phyloP scores from a whole-genome alignment of 2,329 filamentous ascomycete species.

The Colletotrichum camelliae region DNA sequence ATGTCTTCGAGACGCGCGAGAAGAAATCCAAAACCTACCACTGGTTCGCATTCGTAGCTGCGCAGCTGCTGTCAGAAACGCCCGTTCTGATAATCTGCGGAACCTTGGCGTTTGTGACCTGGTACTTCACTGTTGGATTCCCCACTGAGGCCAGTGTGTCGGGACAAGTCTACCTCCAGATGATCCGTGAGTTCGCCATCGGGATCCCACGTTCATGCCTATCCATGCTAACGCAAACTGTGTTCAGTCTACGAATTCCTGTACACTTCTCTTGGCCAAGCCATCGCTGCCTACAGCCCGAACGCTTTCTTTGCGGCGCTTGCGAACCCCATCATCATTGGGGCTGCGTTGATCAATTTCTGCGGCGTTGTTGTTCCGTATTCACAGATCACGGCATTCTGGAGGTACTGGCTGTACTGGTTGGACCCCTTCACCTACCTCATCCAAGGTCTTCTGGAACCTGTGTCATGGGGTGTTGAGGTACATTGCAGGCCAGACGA shows the following conservation, averaged over 20 bases:
- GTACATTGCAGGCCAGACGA: constrained; percentile 39
- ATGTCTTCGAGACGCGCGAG: constrained; percentile 55
- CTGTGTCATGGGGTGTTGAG: constrained; percentile 41
- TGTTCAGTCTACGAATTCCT: constrained; percentile 39
- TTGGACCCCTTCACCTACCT: constrained; percentile 48
- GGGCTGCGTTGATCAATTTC: constrained; percentile 39
- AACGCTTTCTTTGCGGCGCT: constrained; percentile 55
- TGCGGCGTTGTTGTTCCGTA: constrained; percentile 31
- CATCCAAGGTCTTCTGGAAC: constrained; percentile 40
- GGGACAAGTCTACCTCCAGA: constrained; percentile 30
- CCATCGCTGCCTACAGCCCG: constrained; percentile 53
- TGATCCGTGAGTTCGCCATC: constrained; percentile 35
- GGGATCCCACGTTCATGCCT: constrained; percentile 44
- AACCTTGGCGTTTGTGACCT: constrained; percentile 48
- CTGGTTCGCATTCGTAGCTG: constrained; percentile 53
- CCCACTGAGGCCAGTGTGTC: constrained; percentile 27
- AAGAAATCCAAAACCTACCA: constrained; percentile 57
- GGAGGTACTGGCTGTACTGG: constrained; percentile 42
- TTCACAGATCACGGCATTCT: constrained; percentile 25
- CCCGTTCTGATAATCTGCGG: constrained; percentile 50
- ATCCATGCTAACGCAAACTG: constrained; percentile 21
- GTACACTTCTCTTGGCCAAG: constrained; percentile 47
- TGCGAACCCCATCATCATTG: constrained; percentile 50
- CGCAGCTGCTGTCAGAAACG: constrained; percentile 50
- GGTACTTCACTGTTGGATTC: constrained; percentile 48